These are phyloP conservation scores for Aspergillus spinulosporus DNA, from an alignment of 2,329 filamentous ascomycete species.

Conservation along the genomic window DNA sequence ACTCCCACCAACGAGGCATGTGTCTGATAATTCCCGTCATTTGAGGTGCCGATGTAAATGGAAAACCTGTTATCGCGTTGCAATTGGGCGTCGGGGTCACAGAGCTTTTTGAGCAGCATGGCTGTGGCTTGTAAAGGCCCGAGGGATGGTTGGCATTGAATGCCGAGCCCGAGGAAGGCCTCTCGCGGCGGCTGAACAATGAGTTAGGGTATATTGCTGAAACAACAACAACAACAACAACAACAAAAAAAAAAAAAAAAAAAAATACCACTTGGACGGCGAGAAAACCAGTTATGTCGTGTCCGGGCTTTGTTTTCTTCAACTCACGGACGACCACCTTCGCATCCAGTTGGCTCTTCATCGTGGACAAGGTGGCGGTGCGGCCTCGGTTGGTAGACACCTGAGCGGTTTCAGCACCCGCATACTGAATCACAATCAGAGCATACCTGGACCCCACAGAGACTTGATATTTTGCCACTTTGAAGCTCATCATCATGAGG, in stretches of 20 bases:
- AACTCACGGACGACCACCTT: too few relatives aligned
- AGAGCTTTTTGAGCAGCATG: too few relatives aligned
- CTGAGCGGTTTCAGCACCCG: background rate
- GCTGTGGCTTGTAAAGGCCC: background rate
- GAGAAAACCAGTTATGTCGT: background rate
- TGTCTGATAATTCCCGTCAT: slow-evolving; percentile 10
- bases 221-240: too few relatives aligned
- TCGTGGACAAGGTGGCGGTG: background rate
- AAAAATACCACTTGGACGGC: background rate
- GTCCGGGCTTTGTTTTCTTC: background rate
- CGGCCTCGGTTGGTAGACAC: background rate
- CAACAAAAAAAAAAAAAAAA: too few relatives aligned
- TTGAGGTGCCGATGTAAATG: slow-evolving; percentile 1
- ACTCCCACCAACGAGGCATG: slow-evolving; percentile 15
- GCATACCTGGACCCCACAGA: background rate
- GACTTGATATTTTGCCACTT: background rate
- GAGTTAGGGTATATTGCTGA: background rate
- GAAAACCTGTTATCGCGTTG: slow-evolving; percentile 6
- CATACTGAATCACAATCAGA: background rate
- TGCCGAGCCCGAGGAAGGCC: background rate
- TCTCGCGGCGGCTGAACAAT: background rate
- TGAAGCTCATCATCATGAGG: background rate
- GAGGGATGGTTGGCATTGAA: background rate
- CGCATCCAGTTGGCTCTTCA: background rate
- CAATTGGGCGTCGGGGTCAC: background rate